A percentile compares a stretch with the other conserved stretches of the same genome.
Evolutionary conservation across 805 yeast species (phyloP).

Genomic region (Huiozyma naganishii): DNA sequence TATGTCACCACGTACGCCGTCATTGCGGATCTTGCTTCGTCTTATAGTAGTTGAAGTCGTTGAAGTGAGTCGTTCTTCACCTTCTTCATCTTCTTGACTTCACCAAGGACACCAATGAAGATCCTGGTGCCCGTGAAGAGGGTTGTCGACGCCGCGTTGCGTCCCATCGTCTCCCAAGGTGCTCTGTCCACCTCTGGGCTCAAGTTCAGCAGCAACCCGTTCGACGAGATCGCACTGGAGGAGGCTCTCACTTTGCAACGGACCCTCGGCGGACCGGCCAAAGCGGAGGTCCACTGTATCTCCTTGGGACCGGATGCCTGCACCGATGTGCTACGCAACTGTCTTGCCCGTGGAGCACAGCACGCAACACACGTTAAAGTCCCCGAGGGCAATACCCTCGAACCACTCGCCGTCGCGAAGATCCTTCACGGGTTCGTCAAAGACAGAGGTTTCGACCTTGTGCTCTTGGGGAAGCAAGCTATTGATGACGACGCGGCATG

Average conservation of each 20-base stretch:
- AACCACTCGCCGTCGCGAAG: slow-evolving; percentile 86
- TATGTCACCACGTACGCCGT: no score
- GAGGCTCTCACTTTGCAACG: slow-evolving; percentile 55
- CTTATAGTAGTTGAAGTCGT: no score
- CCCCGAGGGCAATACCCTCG: slow-evolving; percentile 53
- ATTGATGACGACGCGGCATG: slow-evolving; percentile 93
- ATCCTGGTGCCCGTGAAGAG: slow-evolving; percentile 92
- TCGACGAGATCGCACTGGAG: slow-evolving; percentile 95
- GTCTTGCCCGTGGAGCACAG: slow-evolving; percentile 93
- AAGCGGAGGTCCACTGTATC: slow-evolving; percentile 42
- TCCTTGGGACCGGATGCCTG: slow-evolving; percentile 72
- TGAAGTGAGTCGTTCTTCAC: no score
- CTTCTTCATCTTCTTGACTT: no score
- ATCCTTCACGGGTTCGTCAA: slow-evolving; percentile 64
- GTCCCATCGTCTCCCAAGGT: slow-evolving; percentile 83
- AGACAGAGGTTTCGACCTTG: slow-evolving; percentile 60
- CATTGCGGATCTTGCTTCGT: no score
- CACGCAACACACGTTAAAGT: slow-evolving; percentile 71
- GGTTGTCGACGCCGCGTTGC: slow-evolving; percentile 86
- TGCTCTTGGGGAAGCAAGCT: slow-evolving; percentile 91
- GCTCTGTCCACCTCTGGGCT: slow-evolving; percentile 79
- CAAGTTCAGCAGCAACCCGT: slow-evolving; percentile 89
- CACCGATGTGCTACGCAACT: slow-evolving; percentile 78
- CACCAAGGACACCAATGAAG: not conserved
- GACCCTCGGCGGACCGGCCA: no score